A percentile compares a stretch with the other conserved stretches of the same genome.
Evolutionary conservation across 345 rosid genomes (phyloP).

Genomic region (Camelina laxa): DNA sequence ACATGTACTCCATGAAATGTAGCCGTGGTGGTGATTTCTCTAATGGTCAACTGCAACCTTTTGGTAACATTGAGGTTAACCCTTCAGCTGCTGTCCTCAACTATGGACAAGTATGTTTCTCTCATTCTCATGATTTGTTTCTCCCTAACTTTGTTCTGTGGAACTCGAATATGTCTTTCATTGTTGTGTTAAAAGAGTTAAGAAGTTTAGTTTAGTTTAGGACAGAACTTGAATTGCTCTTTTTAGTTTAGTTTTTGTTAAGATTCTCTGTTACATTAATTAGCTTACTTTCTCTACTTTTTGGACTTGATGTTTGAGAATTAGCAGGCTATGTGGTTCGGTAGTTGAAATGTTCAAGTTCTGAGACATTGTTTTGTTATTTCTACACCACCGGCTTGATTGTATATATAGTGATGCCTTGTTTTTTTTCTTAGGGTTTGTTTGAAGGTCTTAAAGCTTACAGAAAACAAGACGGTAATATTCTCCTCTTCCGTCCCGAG

Average conservation of each 20-base stretch:
- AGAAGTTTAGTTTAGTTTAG: too few species aligned
- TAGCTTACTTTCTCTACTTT: too few species aligned
- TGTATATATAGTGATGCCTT: neutral
- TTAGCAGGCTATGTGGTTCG: neutral
- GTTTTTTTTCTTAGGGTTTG: conserved; percentile 55
- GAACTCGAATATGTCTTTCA: too few species aligned
- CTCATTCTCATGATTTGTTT: neutral
- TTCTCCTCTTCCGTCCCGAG: conserved; percentile 81
- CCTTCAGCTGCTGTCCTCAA: conserved; percentile 83
- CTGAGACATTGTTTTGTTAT: neutral
- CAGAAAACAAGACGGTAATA: conserved; percentile 61
- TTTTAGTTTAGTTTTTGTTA: too few species aligned
- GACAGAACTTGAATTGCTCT: too few species aligned
- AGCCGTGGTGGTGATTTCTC: conserved; percentile 56
- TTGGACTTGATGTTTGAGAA: neutral
- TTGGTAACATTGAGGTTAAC: conserved; percentile 75
- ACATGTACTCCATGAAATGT: conserved; percentile 75
- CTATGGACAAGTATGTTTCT: conserved; percentile 75
- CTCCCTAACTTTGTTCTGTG: too few species aligned
- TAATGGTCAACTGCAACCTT: conserved; percentile 61
- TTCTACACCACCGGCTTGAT: neutral
- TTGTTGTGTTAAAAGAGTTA: too few species aligned
- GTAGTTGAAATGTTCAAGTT: neutral
- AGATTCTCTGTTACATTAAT: too few species aligned
- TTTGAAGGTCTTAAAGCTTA: conserved; percentile 93